A percentile compares a stretch with the other conserved stretches of the same genome.
Evolutionary conservation across 2,329 filamentous ascomycete species (phyloP).

Genomic region (Hypoxylon sp.): DNA sequence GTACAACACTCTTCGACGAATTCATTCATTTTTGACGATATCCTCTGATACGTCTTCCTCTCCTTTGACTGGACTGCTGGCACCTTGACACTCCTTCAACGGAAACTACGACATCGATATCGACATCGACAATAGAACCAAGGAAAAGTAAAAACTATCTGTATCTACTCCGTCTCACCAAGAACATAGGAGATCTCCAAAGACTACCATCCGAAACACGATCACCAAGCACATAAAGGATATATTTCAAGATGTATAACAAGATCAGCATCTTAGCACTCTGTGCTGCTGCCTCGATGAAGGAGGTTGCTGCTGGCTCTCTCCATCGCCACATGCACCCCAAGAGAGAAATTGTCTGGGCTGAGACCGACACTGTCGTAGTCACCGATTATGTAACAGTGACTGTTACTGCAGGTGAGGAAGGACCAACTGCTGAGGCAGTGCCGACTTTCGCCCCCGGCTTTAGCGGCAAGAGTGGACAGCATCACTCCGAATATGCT

Average conservation of each 20-base stretch:
- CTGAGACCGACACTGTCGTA: slow-evolving; percentile 52
- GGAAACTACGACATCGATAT: slow-evolving; percentile 31
- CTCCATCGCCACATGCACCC: slow-evolving; percentile 52
- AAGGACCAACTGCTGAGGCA: slow-evolving; percentile 36
- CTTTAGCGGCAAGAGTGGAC: background rate
- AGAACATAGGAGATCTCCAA: slow-evolving; percentile 19
- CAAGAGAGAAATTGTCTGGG: slow-evolving; percentile 52
- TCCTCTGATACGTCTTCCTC: slow-evolving; percentile 47
- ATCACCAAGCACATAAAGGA: slow-evolving; percentile 18
- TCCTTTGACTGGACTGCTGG: slow-evolving; percentile 52
- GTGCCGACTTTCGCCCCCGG: slow-evolving; percentile 7
- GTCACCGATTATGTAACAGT: slow-evolving; percentile 52
- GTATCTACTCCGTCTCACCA: slow-evolving; percentile 9
- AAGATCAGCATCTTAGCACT: slow-evolving; percentile 54
- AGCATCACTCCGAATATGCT: slow-evolving; percentile 20
- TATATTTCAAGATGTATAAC: slow-evolving; percentile 50
- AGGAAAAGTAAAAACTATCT: slow-evolving; percentile 17
- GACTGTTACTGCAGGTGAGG: slow-evolving; percentile 49
- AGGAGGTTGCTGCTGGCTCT: slow-evolving; percentile 48
- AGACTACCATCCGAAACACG: slow-evolving; percentile 13
- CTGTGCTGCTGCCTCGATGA: slow-evolving; percentile 51
- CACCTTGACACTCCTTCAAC: slow-evolving; percentile 50
- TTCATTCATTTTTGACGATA: slow-evolving; percentile 49
- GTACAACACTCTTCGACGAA: slow-evolving; percentile 44
- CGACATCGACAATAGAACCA: slow-evolving; percentile 21